Evolutionary conservation across 1,284 basidiomycete genomes (phyloP).

Genomic region (Stygiomarasmius scandens): DNA sequence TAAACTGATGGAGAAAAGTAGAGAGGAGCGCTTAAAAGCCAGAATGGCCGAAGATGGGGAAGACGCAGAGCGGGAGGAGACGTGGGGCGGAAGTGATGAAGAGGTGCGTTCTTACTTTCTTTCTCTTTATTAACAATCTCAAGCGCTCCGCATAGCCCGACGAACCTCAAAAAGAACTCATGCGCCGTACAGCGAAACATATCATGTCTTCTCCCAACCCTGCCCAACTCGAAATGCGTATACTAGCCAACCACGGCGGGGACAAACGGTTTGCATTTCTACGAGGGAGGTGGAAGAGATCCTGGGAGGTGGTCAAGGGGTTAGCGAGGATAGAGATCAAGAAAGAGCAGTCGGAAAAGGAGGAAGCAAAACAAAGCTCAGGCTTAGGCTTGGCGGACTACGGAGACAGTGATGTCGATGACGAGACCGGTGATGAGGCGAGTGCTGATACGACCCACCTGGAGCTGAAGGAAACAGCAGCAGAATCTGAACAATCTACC

Average conservation of each 20-base stretch:
- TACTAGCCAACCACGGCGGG: constrained; percentile 78
- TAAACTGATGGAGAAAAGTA: constrained; percentile 56
- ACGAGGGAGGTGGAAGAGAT: constrained; percentile 67
- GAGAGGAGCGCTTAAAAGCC: constrained; percentile 67
- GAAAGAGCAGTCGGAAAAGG: constrained; percentile 33
- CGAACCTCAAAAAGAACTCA: constrained; percentile 62
- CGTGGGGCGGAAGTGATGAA: constrained; percentile 75
- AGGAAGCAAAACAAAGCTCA: constrained; percentile 32
- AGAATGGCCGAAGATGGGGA: constrained; percentile 49
- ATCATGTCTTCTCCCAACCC: constrained; percentile 72
- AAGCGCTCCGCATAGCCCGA: constrained; percentile 56
- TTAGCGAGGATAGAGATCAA: constrained; percentile 39
- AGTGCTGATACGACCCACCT: neutral
- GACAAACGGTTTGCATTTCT: constrained; percentile 79
- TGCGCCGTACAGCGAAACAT: constrained; percentile 75
- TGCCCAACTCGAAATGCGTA: constrained; percentile 82
- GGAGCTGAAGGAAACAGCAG: neutral
- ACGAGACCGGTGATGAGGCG: constrained; percentile 13
- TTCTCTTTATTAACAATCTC: neutral
- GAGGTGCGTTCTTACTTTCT: constrained; percentile 47
- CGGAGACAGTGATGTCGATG: constrained; percentile 37
- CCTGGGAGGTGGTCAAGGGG: constrained; percentile 59
- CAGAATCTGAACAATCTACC: constrained; percentile 1
- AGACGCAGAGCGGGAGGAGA: constrained; percentile 43
- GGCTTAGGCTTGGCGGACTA: constrained; percentile 21